Conservation (phyloP, 1,284 basidiomycete species). For the Baeospora myosura region DNA sequence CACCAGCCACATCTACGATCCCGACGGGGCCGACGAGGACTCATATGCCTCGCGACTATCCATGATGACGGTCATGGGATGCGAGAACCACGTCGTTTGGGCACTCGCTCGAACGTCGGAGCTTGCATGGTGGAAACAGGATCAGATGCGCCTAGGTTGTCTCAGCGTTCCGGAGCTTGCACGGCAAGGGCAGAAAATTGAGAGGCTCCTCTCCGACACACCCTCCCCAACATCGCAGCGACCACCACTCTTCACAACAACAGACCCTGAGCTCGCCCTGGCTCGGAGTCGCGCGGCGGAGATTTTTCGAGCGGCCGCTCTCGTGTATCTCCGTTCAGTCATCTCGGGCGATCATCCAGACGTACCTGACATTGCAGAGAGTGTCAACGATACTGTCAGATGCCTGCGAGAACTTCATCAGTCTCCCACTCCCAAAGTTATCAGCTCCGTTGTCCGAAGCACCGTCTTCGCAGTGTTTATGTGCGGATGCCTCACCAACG, state of each 20-base stretch:
- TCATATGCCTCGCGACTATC: no score
- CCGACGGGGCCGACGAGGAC: constrained; percentile 20
- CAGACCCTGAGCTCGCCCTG: constrained; percentile 23
- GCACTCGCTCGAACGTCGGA: constrained; percentile 66
- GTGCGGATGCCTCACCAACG: constrained; percentile 60
- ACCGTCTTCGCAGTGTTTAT: constrained; percentile 74
- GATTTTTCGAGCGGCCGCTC: constrained; percentile 68
- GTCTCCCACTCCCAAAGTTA: constrained; percentile 24
- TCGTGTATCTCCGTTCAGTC: constrained; percentile 65
- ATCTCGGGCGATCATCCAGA: constrained; percentile 60
- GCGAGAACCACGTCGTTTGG: constrained; percentile 70
- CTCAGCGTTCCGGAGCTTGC: constrained; percentile 57
- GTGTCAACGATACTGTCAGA: constrained; percentile 47
- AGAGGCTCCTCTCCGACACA: constrained; percentile 27
- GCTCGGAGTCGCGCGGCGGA: constrained; percentile 49
- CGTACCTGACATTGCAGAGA: constrained; percentile 50
- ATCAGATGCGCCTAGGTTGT: constrained; percentile 26
- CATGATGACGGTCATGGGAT: constrained; percentile 81
- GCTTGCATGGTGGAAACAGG: constrained; percentile 62
- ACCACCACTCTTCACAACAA: neutral
- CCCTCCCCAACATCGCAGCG: constrained; percentile 10
- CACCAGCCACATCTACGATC: constrained; percentile 30
- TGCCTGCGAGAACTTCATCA: constrained; percentile 37
- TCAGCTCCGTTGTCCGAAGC: constrained; percentile 59
- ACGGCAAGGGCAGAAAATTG: constrained; percentile 44